Evolutionary conservation across 129 eudicot genomes (phyloP), one percentile per base, ranked within the genome.

Genomic region (Cynara cardunculus): DNA sequence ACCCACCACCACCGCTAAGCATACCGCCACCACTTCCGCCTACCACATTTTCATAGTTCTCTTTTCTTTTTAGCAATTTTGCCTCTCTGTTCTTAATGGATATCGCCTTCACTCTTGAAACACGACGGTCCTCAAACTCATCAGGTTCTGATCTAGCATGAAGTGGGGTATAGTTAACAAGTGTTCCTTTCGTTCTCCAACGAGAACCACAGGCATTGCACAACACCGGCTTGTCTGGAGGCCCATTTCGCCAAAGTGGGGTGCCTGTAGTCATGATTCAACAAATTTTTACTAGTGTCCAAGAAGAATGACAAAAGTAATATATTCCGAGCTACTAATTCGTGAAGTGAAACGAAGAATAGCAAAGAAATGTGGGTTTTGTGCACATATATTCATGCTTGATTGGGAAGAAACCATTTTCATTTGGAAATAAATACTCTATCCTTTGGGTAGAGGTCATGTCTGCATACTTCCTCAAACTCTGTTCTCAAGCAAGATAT

Each of bases 211-310:
- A 90, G 0, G 97, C 97, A 84, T 92, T 92, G 86, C 97, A 92
- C 25, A 92, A 88, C 11, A 92, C 82, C 28, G 97, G 97, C 93
- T 92, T 92, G 46, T 92, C 97, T 31, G 97, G 94, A 69, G 97
- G 97, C 32, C 97, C 97, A 61, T 92, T 92, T 76, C 97, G 92
- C 97, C 97, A 92, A 65, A 92, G 97, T 1, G 97, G 97, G 72
- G 97, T 92, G 87, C 88, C 97, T 92, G 76, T 66, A 70, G 34
- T 31, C 71, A 76, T 28, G 12, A 24, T 76, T 16, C 25, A 24
- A 19, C 69, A 64, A 19, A 21, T 22, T 64, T 5, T 9, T 25
- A 64, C 27, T 56, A 18, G 24, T 18, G 8, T 49, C 19, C 14
- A 14, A n/a, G 65, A 53, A 53, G 5, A n/a, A n/a, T n/a, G 65